Conservation (phyloP, 1,139 yeast genomes). For the Saccharomyces pastorianus region DNA sequence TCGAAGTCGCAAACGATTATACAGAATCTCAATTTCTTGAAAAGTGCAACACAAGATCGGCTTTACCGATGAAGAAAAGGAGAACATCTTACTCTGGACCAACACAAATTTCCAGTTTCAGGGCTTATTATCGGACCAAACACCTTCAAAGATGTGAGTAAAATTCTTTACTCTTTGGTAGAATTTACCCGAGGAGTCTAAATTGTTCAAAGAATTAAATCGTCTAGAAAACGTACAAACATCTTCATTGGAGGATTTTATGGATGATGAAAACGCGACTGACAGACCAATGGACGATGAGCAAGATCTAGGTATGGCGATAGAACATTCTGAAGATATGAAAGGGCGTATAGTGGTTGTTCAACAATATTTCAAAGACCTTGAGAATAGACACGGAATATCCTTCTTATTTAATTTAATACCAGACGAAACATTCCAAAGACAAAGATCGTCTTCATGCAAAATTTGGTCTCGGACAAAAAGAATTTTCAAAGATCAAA, state of each 20-base stretch:
- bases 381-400: constrained; percentile 66
- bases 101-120: constrained; percentile 32
- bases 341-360: constrained; percentile 39
- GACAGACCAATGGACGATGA: constrained; percentile 8
- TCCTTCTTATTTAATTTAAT: constrained; percentile 71
- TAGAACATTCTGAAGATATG: background rate
- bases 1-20: constrained; percentile 58
- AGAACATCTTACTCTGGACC: constrained; percentile 42
- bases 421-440: constrained; percentile 56
- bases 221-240: constrained; percentile 2
- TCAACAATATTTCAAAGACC: constrained; percentile 70
- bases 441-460: constrained; percentile 64
- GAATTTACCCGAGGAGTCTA: constrained; percentile 36
- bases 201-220: constrained; percentile 19
- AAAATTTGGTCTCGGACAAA: constrained; percentile 64
- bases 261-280: constrained; percentile 28
- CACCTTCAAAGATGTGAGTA: constrained; percentile 28
- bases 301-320: background rate
- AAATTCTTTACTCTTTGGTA: constrained; percentile 31
- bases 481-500: constrained; percentile 68
- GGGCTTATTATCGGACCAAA: constrained; percentile 28
- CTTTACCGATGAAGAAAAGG: constrained; percentile 42
- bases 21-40: constrained; percentile 50
- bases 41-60: constrained; percentile 49
- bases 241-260: constrained; percentile 19